Conservation (phyloP, 176 grass and related monocot species). For the Ensete ventricosum region DNA sequence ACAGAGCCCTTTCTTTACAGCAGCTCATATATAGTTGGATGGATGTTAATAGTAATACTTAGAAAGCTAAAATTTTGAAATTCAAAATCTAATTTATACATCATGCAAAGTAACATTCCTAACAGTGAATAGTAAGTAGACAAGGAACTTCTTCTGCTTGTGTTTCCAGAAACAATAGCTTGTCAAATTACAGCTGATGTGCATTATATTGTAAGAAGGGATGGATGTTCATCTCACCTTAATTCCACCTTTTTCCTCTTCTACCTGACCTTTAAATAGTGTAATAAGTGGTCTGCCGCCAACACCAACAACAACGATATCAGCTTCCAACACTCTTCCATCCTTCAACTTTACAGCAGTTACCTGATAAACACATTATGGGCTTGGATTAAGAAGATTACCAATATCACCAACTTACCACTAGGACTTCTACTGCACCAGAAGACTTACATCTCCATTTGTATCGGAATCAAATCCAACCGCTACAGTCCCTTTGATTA, state of each 20-base stretch:
- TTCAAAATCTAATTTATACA: no score
- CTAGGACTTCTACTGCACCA: slow-evolving; percentile 6
- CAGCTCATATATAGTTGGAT: no score
- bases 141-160: no score
- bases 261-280: slow-evolving; percentile 85
- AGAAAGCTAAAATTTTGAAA: no score
- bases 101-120: no score
- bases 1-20: no score
- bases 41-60: no score
- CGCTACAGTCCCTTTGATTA: slow-evolving; percentile 78
- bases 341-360: slow-evolving; percentile 69
- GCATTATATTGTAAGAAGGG: background rate
- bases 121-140: no score
- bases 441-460: slow-evolving; percentile 68
- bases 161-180: no score
- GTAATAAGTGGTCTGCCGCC: slow-evolving; percentile 62
- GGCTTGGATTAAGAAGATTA: background rate
- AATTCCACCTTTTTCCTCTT: slow-evolving; percentile 96
- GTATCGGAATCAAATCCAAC: slow-evolving; percentile 76
- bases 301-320: slow-evolving; percentile 94
- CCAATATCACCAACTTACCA: background rate
- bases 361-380: slow-evolving; percentile 40
- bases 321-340: slow-evolving; percentile 59
- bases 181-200: no score
- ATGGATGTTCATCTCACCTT: slow-evolving; percentile 43